Base-by-base conservation (phyloP, 352 stramenopile genomes). In the Pythium phragmiticola region DNA sequence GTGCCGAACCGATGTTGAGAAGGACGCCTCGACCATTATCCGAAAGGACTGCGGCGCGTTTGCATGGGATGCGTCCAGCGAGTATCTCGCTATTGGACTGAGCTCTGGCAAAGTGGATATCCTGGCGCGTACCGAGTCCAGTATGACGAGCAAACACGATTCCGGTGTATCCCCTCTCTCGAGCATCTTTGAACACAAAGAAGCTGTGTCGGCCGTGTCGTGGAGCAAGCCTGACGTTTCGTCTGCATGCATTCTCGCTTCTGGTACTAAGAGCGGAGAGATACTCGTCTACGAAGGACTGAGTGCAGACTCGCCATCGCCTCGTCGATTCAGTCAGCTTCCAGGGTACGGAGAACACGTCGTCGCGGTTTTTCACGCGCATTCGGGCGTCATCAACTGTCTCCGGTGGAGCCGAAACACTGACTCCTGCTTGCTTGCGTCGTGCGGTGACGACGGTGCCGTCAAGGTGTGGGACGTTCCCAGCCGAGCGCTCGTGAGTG, bases 381-480 rank as follows among this genome's bases (percentile, higher is more conserved):
- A 92, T 60, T 68, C 46, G 5, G 72, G 64, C 16, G 68, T 73
- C 16, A 62, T 94, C 45, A 88, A 76, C 17, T 61, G 42, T 54
- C 62, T 94, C 28, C 65, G 53, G 2, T 94, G 82, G 82, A 41
- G 28, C 11, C 69, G 60, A 17, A 26, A 37, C 26, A 17, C 30
- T 21, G 47, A 66, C 13, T 37, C 21, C 14, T 14, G 46, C 52
- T 12, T 85, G 43, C 60, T 92, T 0, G 82, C 75, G 7, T 89
- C 84, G 11, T 74, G 73, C 21, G 88, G 74, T 19, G 67, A 70
- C 9, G 82, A 94, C 49, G 76, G 79, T 5, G 78, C 63, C 17
- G 74, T 80, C 4, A 73, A 76, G 26, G 81, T 94, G 11, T 94
- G 84, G 84, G 65, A 78, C 51, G 5, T 75, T 4, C 11, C 33